phyloP scores from a whole-genome alignment of 23 red algal genomes.

The Cyanidiococcus yangmingshanensis region DNA sequence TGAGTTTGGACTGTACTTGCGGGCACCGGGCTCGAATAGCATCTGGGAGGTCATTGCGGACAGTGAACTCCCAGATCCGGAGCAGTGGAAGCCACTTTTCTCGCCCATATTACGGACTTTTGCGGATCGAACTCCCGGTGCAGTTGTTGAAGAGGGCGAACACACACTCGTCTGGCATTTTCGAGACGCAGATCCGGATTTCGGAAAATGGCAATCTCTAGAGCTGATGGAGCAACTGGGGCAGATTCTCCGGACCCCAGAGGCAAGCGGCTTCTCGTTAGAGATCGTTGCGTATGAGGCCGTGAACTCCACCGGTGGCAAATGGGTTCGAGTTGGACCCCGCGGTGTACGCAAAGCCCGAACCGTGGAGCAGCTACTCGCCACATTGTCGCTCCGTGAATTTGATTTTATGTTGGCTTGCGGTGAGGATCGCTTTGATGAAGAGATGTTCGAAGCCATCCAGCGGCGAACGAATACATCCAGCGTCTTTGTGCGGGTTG shows the following conservation, averaged over 20 bases:
- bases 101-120: constrained; percentile 53
- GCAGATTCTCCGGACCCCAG: constrained; percentile 32
- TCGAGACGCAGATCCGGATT: constrained; percentile 66
- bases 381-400: constrained; percentile 2
- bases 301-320: background rate
- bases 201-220: constrained; percentile 67
- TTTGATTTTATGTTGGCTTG: constrained; percentile 47
- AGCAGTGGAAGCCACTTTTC: constrained; percentile 38
- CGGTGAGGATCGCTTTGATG: constrained; percentile 76
- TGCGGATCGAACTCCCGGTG: constrained; percentile 69
- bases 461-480: constrained; percentile 24
- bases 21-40: background rate
- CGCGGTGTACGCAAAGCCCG: constrained; percentile 40
- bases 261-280: constrained; percentile 16
- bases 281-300: constrained; percentile 36
- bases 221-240: constrained; percentile 78
- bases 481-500: constrained; percentile 27
- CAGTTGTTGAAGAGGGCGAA: constrained; percentile 65
- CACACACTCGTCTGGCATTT: constrained; percentile 75
- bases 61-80: background rate
- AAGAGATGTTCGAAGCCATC: constrained; percentile 60
- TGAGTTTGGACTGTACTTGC: constrained; percentile 47
- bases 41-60: background rate
- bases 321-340: constrained; percentile 64
- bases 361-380: constrained; percentile 38